Conservation (phyloP, 257 asterid genomes). For the Voacanga thouarsii region DNA sequence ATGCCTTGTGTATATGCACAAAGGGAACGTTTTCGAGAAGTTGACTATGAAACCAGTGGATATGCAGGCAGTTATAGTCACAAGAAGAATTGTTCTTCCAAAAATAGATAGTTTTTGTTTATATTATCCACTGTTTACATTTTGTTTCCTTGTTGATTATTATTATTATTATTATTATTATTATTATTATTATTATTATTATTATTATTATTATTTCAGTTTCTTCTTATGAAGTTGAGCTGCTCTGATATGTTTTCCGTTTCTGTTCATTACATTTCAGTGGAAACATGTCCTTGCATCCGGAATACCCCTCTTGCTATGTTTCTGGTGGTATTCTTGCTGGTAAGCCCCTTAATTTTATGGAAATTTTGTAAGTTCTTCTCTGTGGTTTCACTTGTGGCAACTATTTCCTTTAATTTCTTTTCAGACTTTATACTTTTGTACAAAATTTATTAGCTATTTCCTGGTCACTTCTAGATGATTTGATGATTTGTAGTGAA, state of each 20-base stretch:
- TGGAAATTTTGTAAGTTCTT: neutral
- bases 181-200: too few species aligned
- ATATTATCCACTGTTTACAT: neutral
- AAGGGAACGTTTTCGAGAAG: neutral
- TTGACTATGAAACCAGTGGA: neutral
- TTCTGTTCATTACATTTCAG: constrained; percentile 38
- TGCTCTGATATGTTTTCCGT: neutral
- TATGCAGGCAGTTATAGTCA: neutral
- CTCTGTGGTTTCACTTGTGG: neutral
- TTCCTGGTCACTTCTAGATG: neutral
- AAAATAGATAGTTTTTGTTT: neutral
- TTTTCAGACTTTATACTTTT: neutral
- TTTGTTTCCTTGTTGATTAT: neutral
- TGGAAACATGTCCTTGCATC: constrained; percentile 72
- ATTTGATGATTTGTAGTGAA: neutral
- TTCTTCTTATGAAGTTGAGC: neutral
- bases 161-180: too few species aligned
- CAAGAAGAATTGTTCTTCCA: neutral
- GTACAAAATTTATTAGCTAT: neutral
- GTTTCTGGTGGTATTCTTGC: constrained; percentile 97
- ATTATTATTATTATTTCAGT: neutral
- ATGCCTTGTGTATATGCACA: neutral
- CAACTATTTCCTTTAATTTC: neutral
- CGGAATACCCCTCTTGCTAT: constrained; percentile 40
- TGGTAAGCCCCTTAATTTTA: constrained; percentile 43